Percentiles rank a stretch among this genome's conserved stretches.
Conservation (phyloP, 2,329 filamentous ascomycete genomes). For the Gaeumannomyces tritici region DNA sequence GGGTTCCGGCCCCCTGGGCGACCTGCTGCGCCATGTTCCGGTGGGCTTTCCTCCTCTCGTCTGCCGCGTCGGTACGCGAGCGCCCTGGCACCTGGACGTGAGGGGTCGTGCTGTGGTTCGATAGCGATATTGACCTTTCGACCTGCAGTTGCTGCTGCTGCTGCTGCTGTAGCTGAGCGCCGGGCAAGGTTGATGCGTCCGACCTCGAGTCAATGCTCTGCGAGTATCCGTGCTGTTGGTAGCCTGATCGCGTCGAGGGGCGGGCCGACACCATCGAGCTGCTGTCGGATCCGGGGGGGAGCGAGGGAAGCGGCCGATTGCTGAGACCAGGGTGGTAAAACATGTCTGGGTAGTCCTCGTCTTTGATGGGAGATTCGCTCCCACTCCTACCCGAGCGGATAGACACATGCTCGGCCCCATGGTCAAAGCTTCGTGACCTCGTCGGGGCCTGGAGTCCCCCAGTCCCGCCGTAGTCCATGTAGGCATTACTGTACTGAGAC, state of each 20-base stretch:
- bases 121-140: slow-evolving; percentile 71
- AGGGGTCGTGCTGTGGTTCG: slow-evolving; percentile 72
- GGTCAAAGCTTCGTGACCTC: slow-evolving; percentile 76
- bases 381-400: slow-evolving; percentile 45
- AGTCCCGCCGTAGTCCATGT: slow-evolving; percentile 83
- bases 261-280: slow-evolving; percentile 40
- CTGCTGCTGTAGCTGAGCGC: slow-evolving; percentile 35
- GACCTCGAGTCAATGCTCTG: slow-evolving; percentile 35
- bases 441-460: slow-evolving; percentile 75
- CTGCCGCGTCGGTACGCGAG: slow-evolving; percentile 89
- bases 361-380: slow-evolving; percentile 57
- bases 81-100: slow-evolving; percentile 72
- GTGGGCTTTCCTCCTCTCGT: slow-evolving; percentile 43
- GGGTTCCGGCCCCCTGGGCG: slow-evolving; percentile 32
- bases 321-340: slow-evolving; percentile 85
- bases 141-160: slow-evolving; percentile 37
- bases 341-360: slow-evolving; percentile 72
- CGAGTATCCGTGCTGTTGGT: slow-evolving; percentile 41
- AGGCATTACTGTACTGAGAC: slow-evolving; percentile 42
- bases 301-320: slow-evolving; percentile 52
- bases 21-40: slow-evolving; percentile 43
- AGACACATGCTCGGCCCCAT: slow-evolving; percentile 66
- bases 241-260: slow-evolving; percentile 33
- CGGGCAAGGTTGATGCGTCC: slow-evolving; percentile 32
- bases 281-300: slow-evolving; percentile 54